These are phyloP conservation scores for Lactarius evosmus DNA, from an alignment of 768 basidiomycete genomes.

Conservation along the genomic window DNA sequence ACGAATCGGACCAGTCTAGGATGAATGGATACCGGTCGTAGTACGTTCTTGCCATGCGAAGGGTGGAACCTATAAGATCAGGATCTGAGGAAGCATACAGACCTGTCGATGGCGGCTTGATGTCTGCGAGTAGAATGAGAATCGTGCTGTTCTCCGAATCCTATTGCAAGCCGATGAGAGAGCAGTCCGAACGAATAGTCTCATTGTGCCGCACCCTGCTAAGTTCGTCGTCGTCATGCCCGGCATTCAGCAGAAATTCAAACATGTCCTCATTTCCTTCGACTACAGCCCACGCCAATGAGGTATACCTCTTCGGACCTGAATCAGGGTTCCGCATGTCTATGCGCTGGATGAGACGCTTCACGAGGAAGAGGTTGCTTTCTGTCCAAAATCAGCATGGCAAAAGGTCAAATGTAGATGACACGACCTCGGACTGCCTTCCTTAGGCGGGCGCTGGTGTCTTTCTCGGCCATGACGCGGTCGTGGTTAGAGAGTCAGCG, in stretches of 20 bases:
- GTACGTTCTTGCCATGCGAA: constrained; percentile 86
- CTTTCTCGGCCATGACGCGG: constrained; percentile 74
- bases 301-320: constrained; percentile 71
- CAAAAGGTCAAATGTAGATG: neutral
- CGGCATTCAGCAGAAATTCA: constrained; percentile 79
- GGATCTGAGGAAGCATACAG: constrained; percentile 49
- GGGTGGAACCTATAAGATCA: constrained; percentile 65
- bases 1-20: constrained; percentile 88
- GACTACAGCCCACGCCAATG: constrained; percentile 87
- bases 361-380: constrained; percentile 92
- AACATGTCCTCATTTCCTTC: constrained; percentile 91
- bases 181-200: neutral
- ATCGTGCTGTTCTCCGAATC: constrained; percentile 93
- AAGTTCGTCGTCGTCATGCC: constrained; percentile 92
- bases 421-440: constrained; percentile 72
- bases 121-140: constrained; percentile 87
- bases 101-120: constrained; percentile 51
- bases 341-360: constrained; percentile 77
- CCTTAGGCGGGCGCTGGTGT: constrained; percentile 67
- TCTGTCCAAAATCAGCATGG: constrained; percentile 45
- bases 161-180: constrained; percentile 40
- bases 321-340: constrained; percentile 92
- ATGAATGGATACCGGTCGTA: constrained; percentile 83
- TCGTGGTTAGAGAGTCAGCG: constrained; percentile 28
- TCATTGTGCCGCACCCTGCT: constrained; percentile 63